Conservation (phyloP, 1,284 basidiomycete species). For the Jaminaea rosea region DNA sequence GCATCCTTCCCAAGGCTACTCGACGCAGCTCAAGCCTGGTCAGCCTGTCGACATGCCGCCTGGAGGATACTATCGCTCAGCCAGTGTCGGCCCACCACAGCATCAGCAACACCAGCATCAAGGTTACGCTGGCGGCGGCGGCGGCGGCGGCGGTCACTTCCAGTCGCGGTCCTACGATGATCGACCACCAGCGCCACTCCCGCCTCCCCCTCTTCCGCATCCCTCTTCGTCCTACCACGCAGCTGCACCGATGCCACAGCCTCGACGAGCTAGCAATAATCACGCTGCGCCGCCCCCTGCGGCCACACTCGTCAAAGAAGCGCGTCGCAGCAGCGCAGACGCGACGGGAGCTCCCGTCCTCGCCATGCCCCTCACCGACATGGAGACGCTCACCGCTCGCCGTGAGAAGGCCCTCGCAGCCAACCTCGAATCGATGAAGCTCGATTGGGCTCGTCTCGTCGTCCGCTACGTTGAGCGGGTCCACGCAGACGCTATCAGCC, state of each 20-base stretch:
- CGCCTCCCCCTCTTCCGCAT: neutral
- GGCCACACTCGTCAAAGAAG: neutral
- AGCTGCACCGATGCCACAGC: neutral
- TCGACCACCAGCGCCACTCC: no score
- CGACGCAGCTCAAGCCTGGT: slow-evolving; percentile 1
- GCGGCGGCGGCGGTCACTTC: no score
- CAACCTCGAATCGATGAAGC: slow-evolving; percentile 55
- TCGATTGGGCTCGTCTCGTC: slow-evolving; percentile 71
- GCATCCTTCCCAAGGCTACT: slow-evolving; percentile 10
- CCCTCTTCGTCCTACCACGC: neutral
- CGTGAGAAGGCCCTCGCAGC: slow-evolving; percentile 20
- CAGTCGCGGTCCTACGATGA: no score
- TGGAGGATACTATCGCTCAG: neutral
- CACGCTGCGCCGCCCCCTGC: neutral
- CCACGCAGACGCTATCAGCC: slow-evolving; percentile 36
- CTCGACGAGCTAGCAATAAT: slow-evolving; percentile 1
- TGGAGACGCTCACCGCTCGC: slow-evolving; percentile 19
- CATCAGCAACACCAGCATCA: neutral
- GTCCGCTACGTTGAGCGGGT: slow-evolving; percentile 62
- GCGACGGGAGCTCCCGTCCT: slow-evolving; percentile 14
- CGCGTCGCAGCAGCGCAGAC: neutral
- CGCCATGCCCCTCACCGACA: slow-evolving; percentile 33
- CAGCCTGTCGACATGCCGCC: no score
- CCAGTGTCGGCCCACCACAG: neutral
- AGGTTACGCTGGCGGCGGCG: neutral